phyloP scores from a whole-genome alignment of 73 alveolate species.

The Durusdinium trenchii region DNA sequence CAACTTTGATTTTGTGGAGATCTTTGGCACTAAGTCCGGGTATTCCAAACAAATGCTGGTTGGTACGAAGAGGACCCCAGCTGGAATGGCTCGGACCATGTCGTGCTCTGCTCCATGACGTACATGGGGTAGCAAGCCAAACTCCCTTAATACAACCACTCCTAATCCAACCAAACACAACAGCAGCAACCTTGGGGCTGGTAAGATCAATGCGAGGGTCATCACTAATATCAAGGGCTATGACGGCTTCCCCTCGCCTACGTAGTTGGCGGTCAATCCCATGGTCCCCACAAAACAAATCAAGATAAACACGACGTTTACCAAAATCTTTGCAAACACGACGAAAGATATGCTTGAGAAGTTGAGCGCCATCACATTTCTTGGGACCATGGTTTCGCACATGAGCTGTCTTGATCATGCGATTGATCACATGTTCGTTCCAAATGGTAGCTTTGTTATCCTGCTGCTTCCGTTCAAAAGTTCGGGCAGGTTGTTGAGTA shows the following conservation, averaged over 20 bases:
- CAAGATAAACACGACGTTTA: neutral
- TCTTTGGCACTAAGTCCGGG: neutral
- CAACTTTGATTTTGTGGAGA: neutral
- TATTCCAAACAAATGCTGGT: neutral
- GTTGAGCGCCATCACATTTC: neutral
- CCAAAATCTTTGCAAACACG: neutral
- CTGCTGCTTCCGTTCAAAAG: neutral
- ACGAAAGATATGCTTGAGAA: neutral
- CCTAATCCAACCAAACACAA: neutral
- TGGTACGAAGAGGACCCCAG: constrained; percentile 24
- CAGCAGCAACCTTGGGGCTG: neutral
- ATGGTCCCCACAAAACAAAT: neutral
- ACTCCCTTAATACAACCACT: neutral
- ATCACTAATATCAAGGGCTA: neutral
- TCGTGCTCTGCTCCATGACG: constrained; percentile 8
- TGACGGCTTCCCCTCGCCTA: neutral
- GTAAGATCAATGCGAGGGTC: neutral
- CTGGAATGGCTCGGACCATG: neutral
- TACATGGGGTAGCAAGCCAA: neutral
- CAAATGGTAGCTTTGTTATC: neutral
- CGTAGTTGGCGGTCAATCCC: neutral
- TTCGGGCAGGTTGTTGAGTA: neutral
- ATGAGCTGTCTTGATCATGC: neutral
- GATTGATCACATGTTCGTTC: neutral
- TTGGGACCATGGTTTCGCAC: neutral